Evolutionary conservation across 352 stramenopile genomes (phyloP).

Genomic region (Phytopythium boreale): DNA sequence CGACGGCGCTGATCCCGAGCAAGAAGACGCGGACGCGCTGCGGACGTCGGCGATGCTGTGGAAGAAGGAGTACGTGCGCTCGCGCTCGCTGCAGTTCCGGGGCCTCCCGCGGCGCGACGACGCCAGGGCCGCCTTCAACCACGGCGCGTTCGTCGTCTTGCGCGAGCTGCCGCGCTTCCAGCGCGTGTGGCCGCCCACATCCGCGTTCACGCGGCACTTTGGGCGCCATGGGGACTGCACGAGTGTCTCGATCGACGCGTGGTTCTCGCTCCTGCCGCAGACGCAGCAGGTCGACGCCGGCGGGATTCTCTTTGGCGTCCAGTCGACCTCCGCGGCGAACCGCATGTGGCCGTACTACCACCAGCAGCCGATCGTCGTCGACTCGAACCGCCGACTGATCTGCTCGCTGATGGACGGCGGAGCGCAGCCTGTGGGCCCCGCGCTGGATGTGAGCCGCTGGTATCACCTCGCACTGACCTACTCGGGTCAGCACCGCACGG

Average conservation of each 20-base stretch:
- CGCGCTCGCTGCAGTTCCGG: slow-evolving; percentile 3
- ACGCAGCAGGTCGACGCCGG: slow-evolving; percentile 11
- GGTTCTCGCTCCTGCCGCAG: slow-evolving; percentile 27
- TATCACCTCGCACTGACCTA: slow-evolving; percentile 48
- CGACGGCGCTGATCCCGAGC: too few species aligned
- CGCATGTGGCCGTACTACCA: slow-evolving; percentile 37
- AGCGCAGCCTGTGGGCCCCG: slow-evolving; percentile 10
- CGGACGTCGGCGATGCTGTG: background rate
- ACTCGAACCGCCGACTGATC: slow-evolving; percentile 32
- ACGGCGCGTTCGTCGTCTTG: background rate
- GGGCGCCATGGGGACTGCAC: slow-evolving; percentile 13
- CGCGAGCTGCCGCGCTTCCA: background rate
- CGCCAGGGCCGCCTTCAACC: background rate
- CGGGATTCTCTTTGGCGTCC: slow-evolving; percentile 36
- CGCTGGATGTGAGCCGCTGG: slow-evolving; percentile 27
- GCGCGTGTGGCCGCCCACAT: background rate
- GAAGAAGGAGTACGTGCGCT: slow-evolving; percentile 4
- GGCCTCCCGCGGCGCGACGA: background rate
- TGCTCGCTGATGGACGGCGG: slow-evolving; percentile 35
- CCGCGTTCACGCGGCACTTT: slow-evolving; percentile 13
- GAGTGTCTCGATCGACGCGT: slow-evolving; percentile 34
- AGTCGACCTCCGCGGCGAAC: slow-evolving; percentile 25
- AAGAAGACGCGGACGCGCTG: background rate
- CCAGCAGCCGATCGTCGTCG: slow-evolving; percentile 36
- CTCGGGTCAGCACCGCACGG: slow-evolving; percentile 13